Evolutionary conservation across 139 green algal species (phyloP).

Genomic region (Ettlia oleoabundans): DNA sequence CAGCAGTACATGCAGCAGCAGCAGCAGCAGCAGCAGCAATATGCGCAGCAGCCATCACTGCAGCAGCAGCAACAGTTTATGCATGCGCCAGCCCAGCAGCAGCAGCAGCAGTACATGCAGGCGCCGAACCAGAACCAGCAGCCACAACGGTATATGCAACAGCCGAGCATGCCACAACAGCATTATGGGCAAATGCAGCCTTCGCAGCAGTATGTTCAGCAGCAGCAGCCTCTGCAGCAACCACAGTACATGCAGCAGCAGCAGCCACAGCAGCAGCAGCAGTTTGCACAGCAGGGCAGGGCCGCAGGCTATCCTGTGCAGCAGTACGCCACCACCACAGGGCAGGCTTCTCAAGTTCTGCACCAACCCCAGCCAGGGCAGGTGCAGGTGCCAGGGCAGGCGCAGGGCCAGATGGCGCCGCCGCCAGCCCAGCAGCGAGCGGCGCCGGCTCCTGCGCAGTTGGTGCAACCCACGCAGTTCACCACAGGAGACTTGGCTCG

Average conservation of each 20-base stretch:
- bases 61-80: background rate
- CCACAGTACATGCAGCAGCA: background rate
- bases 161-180: background rate
- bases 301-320: background rate
- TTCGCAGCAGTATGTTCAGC: background rate
- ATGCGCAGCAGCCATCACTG: background rate
- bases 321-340: no score
- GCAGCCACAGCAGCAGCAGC: background rate
- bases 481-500: background rate
- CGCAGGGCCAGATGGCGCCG: background rate
- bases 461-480: background rate
- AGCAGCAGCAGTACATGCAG: slow-evolving; percentile 10
- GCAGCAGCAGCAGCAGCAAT: background rate
- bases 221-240: slow-evolving; percentile 7
- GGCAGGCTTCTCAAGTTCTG: no score
- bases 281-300: background rate
- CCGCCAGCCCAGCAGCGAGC: background rate
- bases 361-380: no score
- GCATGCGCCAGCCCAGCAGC: background rate
- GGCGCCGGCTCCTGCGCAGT: background rate
- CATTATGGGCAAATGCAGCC: background rate
- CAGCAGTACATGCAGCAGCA: background rate
- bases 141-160: slow-evolving; percentile 5
- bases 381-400: background rate
- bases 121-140: background rate